phyloP scores from a whole-genome alignment of 495 filamentous ascomycete genomes.

The Parathielavia appendiculata region DNA sequence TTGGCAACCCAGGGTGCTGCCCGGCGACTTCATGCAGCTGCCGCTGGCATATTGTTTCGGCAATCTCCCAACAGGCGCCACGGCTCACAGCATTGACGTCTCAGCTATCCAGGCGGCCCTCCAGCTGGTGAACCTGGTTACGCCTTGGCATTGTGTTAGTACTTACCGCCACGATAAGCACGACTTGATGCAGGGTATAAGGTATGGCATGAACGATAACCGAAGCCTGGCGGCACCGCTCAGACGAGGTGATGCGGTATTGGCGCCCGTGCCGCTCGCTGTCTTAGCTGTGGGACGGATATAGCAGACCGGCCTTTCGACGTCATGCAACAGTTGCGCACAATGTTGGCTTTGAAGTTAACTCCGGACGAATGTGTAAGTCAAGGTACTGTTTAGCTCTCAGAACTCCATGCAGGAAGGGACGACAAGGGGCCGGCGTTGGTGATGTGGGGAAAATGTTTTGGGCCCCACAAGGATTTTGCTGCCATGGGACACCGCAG shows the following conservation, averaged over 20 bases:
- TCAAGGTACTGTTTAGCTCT: too few relatives aligned
- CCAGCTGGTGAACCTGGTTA: neutral
- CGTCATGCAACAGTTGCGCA: conserved; percentile 19
- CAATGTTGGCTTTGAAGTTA: too few relatives aligned
- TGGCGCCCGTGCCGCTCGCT: conserved; percentile 5
- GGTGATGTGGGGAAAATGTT: conserved; percentile 15
- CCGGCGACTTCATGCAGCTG: conserved; percentile 17
- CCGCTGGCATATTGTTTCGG: conserved; percentile 6
- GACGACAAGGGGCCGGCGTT: too few relatives aligned
- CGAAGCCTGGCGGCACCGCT: neutral
- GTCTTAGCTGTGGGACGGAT: neutral
- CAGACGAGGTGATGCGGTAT: neutral
- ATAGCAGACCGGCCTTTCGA: conserved; percentile 18
- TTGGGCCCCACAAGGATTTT: conserved; percentile 16
- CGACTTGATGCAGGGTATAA: conserved; percentile 16
- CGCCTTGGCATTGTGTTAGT: neutral
- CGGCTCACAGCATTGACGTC: conserved; percentile 2
- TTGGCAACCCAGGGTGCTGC: neutral
- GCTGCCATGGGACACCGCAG: conserved; percentile 11
- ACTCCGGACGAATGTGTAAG: too few relatives aligned
- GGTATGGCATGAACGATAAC: conserved; percentile 20
- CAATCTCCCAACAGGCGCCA: conserved; percentile 18
- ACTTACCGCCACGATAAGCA: conserved; percentile 12
- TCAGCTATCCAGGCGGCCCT: neutral
- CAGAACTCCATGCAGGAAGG: neutral